Base-by-base conservation (phyloP, 192 early-diverging fungal species). In the Cladochytrium replicatum region DNA sequence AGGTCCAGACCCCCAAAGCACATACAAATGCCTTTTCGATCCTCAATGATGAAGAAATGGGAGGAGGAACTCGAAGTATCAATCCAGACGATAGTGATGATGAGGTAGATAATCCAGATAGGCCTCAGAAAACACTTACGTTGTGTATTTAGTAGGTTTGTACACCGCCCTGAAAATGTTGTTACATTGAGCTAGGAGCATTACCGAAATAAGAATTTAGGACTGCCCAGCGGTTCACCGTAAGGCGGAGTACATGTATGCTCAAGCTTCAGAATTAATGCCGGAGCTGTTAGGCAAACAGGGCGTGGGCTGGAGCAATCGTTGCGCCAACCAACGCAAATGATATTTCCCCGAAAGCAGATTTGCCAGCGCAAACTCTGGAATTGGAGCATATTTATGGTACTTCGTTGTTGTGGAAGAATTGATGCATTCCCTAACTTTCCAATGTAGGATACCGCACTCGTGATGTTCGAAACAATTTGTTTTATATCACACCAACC, bases 381-480 rank as follows among this genome's bases (percentile, higher is more conserved):
- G 23, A 40, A 2, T 30, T 59, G 17, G 50, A 59, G 1, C 48
- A 31, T 26, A 41, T 59, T 11, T 51, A 59, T 39, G 57, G 56
- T 58, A 21, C 4, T 5, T n/a, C n/a, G n/a, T n/a, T n/a, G n/a
- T 27, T 25, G 3, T 8, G 17, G 17, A 40, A 21, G n/a, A 22
- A 13, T 30, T 26, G n/a, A 42, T 53, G 17, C 1, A 28, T 21
- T 54, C 17, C n/a, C n/a, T n/a, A n/a, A n/a, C n/a, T n/a, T n/a
- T n/a, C 31, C 6, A 23, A 19, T 4, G 5, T 0, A 58, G 56
- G 57, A 8, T 59, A 59, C 41, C 41, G 57, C 27, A 54, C 45
- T 22, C 26, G 50, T 4, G 57, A 59, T 21, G 57, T 59, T 26
- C 51, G 37, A 41, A 59, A 59, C 43, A 59, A 59, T 31, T 49